Evolutionary conservation across 163 green algal species (phyloP), one percentile per base, ranked within the genome.

Genomic region (Trebouxiophyceae sp.): DNA sequence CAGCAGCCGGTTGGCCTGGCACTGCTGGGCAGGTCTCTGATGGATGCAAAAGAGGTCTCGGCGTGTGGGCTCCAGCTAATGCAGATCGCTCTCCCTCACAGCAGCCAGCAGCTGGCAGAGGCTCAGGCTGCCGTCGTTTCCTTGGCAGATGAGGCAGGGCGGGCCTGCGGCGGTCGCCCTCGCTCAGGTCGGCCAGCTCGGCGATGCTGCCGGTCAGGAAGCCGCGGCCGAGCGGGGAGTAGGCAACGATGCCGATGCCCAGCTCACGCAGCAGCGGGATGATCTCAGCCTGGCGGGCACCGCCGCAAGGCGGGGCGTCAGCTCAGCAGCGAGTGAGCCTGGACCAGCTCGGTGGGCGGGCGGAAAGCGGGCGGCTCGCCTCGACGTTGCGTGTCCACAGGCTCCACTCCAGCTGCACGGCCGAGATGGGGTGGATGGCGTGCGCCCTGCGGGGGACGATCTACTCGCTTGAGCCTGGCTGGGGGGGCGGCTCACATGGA

Each of bases 231-330:
- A 90, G 66, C 0, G 81, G 84, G 30, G 62, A 79, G 75, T 89
- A 91, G 45, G 77, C 70, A 19, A 91, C 74, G n/a, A 91, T 76
- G 2, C 77, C 80, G 45, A 91, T 88, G 50, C 77, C 83, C 54
- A 91, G 69, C 79, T 90, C 83, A 0, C 79, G 69, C 29, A 73
- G 84, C 1, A 66, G 66, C 0, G 83, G 81, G 5, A 91, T 66
- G 27, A 89, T 32, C 34, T 87, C 76, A 6, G 66, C 65, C 81
- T 84, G 77, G n/a, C n/a, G n/a, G n/a, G n/a, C n/a, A n/a, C n/a
- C n/a, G n/a, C n/a, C n/a, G 65, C 63, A 16, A 2, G 33, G 1
- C 56, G 33, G 5, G 28, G 47, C 12, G 27, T 2, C 12, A 24
- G 1, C 22, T 8, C 22, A 50, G 16, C 8, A 16, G 39, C 39